Percentiles rank a stretch among this genome's conserved stretches.
Conservation (phyloP, 441 rosid species). For the Pelargonium australe region DNA sequence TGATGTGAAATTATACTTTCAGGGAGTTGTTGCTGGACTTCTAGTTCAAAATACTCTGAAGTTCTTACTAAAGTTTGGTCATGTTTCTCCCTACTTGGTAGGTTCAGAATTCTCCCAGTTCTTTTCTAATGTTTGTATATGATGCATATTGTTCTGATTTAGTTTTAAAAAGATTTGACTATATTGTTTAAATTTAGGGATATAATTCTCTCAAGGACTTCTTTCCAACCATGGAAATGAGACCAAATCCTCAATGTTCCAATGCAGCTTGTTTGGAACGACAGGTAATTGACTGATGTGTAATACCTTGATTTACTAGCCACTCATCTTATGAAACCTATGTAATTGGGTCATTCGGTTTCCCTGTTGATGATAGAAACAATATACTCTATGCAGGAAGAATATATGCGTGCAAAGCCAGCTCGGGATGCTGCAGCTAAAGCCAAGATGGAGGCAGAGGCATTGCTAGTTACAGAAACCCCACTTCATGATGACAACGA, state of each 20-base stretch:
- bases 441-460: slow-evolving; percentile 82
- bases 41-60: slow-evolving; percentile 88
- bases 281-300: slow-evolving; percentile 48
- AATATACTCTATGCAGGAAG: slow-evolving; percentile 51
- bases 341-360: background rate
- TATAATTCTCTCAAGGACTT: slow-evolving; percentile 94
- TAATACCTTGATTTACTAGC: slow-evolving; percentile 9
- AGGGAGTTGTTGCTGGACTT: slow-evolving; percentile 99
- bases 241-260: slow-evolving; percentile 90
- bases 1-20: slow-evolving; percentile 25
- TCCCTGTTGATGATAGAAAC: slow-evolving; percentile 10
- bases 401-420: slow-evolving; percentile 64
- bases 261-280: slow-evolving; percentile 83
- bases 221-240: slow-evolving; percentile 97
- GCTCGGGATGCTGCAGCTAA: slow-evolving; percentile 83
- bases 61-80: slow-evolving; percentile 75
- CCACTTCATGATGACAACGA: slow-evolving; percentile 84
- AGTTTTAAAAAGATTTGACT: slow-evolving; percentile 10
- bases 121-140: no score
- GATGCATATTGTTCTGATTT: slow-evolving; percentile 3
- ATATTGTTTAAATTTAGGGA: slow-evolving; percentile 49
- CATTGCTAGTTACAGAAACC: slow-evolving; percentile 33
- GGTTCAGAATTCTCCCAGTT: slow-evolving; percentile 1
- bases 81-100: slow-evolving; percentile 89
- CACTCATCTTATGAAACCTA: slow-evolving; percentile 7